phyloP scores from a whole-genome alignment of 2,329 filamentous ascomycete species.

The Claviceps spartinae region DNA sequence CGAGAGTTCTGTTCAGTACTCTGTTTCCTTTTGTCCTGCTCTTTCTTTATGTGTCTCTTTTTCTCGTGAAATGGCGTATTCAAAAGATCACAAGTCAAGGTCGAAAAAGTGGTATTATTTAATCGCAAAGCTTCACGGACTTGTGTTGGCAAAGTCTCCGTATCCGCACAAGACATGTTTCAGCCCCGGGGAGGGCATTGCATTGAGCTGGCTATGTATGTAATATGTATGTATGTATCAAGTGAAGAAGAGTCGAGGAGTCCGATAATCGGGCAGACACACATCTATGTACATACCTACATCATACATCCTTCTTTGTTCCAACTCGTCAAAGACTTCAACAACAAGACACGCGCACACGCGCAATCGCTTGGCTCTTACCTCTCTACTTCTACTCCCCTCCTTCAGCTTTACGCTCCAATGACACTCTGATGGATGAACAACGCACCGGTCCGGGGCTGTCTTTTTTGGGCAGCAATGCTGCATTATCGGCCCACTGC shows the following conservation, averaged over 20 bases:
- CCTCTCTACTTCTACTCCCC: no score
- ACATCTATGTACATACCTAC: not conserved
- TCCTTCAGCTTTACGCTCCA: not conserved
- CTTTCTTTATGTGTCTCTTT: not conserved
- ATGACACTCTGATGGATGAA: not conserved
- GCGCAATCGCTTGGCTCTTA: not conserved
- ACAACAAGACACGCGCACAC: not conserved
- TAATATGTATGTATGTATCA: no score
- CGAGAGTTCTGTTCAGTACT: not conserved
- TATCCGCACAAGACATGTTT: no score
- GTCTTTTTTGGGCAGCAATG: constrained; percentile 6
- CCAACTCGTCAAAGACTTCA: not conserved
- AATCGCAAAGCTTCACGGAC: no score
- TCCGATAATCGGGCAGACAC: not conserved
- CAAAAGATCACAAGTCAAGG: no score
- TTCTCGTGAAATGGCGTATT: not conserved
- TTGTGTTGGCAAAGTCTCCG: no score
- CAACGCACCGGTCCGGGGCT: not conserved
- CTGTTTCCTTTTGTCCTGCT: not conserved
- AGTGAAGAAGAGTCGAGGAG: not conserved
- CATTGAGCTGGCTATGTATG: not conserved
- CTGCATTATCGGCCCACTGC: constrained; percentile 2
- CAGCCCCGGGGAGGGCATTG: no score
- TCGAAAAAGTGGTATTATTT: no score
- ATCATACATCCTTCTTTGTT: not conserved